phyloP scores from a whole-genome alignment of 2,329 filamentous ascomycete genomes.

The Fusarium brachygibbosum region DNA sequence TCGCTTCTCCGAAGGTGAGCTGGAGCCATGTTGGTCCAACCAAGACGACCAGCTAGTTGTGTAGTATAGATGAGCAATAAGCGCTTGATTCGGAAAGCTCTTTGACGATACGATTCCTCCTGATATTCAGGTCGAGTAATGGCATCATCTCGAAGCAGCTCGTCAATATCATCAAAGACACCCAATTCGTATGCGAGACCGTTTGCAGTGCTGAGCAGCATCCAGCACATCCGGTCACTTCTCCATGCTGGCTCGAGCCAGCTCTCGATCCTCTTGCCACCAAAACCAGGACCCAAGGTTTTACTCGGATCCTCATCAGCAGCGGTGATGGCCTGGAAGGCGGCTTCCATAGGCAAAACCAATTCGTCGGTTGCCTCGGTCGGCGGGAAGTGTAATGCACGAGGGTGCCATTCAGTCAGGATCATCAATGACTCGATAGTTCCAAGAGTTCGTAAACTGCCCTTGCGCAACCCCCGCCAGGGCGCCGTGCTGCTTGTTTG shows the following conservation, averaged over 20 bases:
- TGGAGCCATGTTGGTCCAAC: conserved; percentile 94
- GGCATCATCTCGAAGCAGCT: conserved; percentile 70
- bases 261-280: conserved; percentile 88
- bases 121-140: conserved; percentile 76
- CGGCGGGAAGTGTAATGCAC: conserved; percentile 92
- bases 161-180: conserved; percentile 91
- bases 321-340: conserved; percentile 57
- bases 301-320: conserved; percentile 52
- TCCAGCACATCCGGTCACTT: conserved; percentile 97
- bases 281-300: conserved; percentile 68
- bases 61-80: conserved; percentile 91
- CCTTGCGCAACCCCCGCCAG: conserved; percentile 78
- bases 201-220: conserved; percentile 92
- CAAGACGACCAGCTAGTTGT: conserved; percentile 91
- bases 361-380: conserved; percentile 80
- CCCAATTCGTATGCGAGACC: conserved; percentile 93
- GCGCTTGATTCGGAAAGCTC: conserved; percentile 85
- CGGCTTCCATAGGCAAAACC: conserved; percentile 72
- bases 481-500: conserved; percentile 77
- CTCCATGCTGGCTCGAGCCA: conserved; percentile 98
- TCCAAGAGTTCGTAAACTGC: conserved; percentile 87
- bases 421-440: conserved; percentile 96
- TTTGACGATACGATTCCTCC: conserved; percentile 81
- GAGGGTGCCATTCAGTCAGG: conserved; percentile 96
- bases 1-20: conserved; percentile 71